These are phyloP conservation scores for Leccinum fuscescens DNA, from an alignment of 1,284 basidiomycete genomes.

Conservation along the genomic window DNA sequence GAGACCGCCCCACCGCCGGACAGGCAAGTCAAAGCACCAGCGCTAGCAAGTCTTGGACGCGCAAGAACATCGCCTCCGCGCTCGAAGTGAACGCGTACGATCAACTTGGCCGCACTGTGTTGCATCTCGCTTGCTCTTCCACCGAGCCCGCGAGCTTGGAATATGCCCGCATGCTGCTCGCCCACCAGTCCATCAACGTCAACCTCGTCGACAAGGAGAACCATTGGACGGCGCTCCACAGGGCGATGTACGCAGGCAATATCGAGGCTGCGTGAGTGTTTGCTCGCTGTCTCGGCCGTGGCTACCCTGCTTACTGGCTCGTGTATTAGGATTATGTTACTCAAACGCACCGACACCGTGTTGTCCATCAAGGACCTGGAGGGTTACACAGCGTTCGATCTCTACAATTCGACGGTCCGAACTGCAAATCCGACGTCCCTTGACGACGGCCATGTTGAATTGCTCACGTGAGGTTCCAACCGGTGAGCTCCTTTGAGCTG, in stretches of 20 bases:
- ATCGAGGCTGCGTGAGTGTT: conserved; percentile 67
- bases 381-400: conserved; percentile 90
- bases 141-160: conserved; percentile 64
- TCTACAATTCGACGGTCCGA: conserved; percentile 89
- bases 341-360: conserved; percentile 78
- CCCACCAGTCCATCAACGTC: conserved; percentile 75
- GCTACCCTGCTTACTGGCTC: conserved; percentile 4
- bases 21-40: conserved; percentile 42
- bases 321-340: conserved; percentile 59
- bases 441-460: conserved; percentile 47
- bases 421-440: conserved; percentile 61
- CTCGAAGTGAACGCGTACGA: conserved; percentile 76
- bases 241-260: conserved; percentile 88
- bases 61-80: conserved; percentile 42
- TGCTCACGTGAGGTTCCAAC: conserved; percentile 93
- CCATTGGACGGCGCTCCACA: conserved; percentile 90
- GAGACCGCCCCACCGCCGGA: conserved; percentile 26
- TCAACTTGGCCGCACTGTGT: conserved; percentile 71
- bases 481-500: conserved; percentile 40
- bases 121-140: conserved; percentile 79
- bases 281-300: background rate
- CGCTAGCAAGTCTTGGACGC: conserved; percentile 66
- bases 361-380: conserved; percentile 79
- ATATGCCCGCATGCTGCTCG: conserved; percentile 80
- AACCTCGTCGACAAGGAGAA: conserved; percentile 85